Percentiles rank a stretch among this genome's conserved stretches.
Conservation (phyloP, 2,329 filamentous ascomycete species). For the Aspergillus tanneri region DNA sequence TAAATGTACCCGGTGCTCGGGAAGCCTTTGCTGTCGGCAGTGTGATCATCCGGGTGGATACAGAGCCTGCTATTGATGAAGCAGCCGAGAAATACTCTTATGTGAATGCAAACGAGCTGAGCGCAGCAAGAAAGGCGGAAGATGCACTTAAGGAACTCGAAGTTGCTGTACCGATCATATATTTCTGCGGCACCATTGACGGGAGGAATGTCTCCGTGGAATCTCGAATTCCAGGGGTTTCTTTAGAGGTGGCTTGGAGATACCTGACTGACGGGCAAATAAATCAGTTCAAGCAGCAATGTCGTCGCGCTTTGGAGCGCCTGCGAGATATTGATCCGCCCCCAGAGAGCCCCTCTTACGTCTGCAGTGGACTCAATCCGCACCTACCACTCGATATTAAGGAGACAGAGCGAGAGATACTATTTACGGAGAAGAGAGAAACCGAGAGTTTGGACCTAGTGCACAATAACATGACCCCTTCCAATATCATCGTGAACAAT, state of each 20-base stretch:
- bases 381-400: constrained; percentile 25
- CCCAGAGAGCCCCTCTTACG: constrained; percentile 33
- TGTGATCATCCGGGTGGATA: constrained; percentile 39
- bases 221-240: constrained; percentile 41
- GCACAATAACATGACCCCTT: constrained; percentile 40
- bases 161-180: constrained; percentile 36
- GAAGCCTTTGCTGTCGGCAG: constrained; percentile 38
- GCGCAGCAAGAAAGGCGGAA: constrained; percentile 36
- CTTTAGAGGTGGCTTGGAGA: constrained; percentile 40
- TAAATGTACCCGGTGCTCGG: constrained; percentile 31
- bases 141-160: constrained; percentile 33
- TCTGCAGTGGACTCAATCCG: constrained; percentile 34
- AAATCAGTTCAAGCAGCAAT: constrained; percentile 36
- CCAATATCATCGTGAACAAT: constrained; percentile 41
- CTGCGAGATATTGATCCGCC: constrained; percentile 28
- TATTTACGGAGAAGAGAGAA: constrained; percentile 30
- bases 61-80: constrained; percentile 24
- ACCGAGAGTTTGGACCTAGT: constrained; percentile 32
- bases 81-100: constrained; percentile 33
- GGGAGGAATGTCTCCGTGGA: constrained; percentile 43
- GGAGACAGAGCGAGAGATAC: constrained; percentile 32
- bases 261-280: constrained; percentile 37
- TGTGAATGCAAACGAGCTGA: constrained; percentile 40
- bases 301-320: constrained; percentile 34
- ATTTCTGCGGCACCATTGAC: constrained; percentile 40